Evolutionary conservation across 2,329 filamentous ascomycete species (phyloP).

Genomic region (Pseudocercospora cruenta): DNA sequence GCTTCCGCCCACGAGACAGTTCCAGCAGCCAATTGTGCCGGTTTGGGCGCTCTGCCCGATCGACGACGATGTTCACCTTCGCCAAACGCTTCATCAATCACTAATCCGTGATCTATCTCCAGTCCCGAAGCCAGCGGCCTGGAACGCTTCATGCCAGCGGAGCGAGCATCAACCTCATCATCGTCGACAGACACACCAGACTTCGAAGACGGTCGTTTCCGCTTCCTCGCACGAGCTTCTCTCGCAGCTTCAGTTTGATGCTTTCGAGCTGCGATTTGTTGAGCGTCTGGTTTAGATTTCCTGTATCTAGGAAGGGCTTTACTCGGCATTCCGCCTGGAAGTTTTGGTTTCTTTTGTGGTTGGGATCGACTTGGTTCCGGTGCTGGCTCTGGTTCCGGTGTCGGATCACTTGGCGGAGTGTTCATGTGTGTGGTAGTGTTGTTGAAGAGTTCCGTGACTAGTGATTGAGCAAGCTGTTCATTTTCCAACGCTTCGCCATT

Average conservation of each 20-base stretch:
- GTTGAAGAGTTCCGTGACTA: background rate
- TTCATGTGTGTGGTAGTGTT: background rate
- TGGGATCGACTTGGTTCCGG: background rate
- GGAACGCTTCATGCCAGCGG: background rate
- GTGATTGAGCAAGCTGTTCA: background rate
- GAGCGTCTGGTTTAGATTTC: background rate
- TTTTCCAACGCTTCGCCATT: background rate
- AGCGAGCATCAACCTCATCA: background rate
- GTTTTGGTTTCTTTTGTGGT: background rate
- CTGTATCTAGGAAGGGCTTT: background rate
- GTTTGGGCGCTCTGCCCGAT: conserved; percentile 1
- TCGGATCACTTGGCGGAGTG: background rate
- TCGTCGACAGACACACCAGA: background rate
- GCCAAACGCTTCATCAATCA: background rate
- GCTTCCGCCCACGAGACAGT: conserved; percentile 7
- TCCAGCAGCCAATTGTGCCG: conserved; percentile 3
- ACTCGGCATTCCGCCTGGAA: background rate
- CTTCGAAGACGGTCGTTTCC: background rate
- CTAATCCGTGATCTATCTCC: background rate
- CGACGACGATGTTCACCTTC: background rate
- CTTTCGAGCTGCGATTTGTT: background rate
- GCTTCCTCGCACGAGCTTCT: background rate
- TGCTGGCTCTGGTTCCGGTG: no score
- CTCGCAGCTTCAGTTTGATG: background rate
- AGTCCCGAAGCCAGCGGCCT: background rate